Evolutionary conservation across 2,329 filamentous ascomycete species (phyloP), one percentile per base, ranked within the genome.

Genomic region (Fusarium sp.): DNA sequence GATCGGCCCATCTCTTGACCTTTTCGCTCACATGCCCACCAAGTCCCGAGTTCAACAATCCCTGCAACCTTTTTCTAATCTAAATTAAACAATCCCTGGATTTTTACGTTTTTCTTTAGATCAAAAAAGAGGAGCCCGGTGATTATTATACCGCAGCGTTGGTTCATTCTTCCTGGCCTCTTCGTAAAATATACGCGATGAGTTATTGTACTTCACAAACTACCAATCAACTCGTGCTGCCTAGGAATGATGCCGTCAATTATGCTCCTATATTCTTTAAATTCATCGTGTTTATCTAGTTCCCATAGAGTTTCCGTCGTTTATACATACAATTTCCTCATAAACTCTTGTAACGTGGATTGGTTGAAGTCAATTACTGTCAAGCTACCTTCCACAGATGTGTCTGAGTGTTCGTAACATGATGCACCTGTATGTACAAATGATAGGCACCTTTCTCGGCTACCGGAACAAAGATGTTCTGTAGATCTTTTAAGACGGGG

Each of bases 1-100:
- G 65, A 72, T 71, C 62, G 60, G 43, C 65, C 70, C 70, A 72
- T 72, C 44, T 56, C 48, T 37, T 52, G 48, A 35, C 40, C 56
- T 52, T 49, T 40, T 50, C 15, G 7, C 25, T 15, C 35, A n/a
- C 33, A 35, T 45, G 39, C 15, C 33, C 52, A 33, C 43, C 27
- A 57, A 39, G 25, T 66, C 56, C 56, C 50, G 55, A 66, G 48
- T 45, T 62, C 46, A 61, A 27, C 30, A 56, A 62, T 27, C 63
- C 62, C 41, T 66, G 63, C 33, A 43, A 54, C 27, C 27, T 30
- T 30, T 43, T 54, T 49, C 17, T 55, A 63, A 63, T 57, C 58
- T 37, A 37, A n/a, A 40, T 45, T 45, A 43, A 41, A 62, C 9
- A 62, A 17, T 45, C 32, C 44, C 39, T 44, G 17, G 30, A 4